Evolutionary conservation across 208 protist genomes (phyloP).

Genomic region (Crithidia expoeki): DNA sequence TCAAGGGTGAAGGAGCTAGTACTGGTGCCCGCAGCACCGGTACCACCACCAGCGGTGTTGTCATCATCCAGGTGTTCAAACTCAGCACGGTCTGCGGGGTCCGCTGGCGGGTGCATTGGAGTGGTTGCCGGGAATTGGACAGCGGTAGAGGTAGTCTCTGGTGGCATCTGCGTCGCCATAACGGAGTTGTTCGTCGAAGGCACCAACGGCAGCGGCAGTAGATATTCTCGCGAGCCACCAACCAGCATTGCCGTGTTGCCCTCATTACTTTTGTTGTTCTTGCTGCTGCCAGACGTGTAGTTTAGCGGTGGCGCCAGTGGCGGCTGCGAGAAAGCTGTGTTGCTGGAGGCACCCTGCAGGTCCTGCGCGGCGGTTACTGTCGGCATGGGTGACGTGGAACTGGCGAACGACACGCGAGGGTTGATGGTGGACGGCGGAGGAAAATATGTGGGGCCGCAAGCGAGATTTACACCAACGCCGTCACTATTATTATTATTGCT

Average conservation of each 20-base stretch:
- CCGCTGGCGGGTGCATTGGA: background rate
- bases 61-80: background rate
- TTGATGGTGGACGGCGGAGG: background rate
- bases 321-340: background rate
- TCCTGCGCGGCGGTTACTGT: background rate
- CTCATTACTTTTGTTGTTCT: background rate
- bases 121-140: slow-evolving; percentile 15
- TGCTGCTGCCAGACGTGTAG: background rate
- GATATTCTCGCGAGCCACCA: background rate
- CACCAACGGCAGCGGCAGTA: slow-evolving; percentile 18
- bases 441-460: background rate
- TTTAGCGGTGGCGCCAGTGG: background rate
- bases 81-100: background rate
- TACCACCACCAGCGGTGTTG: too few relatives aligned
- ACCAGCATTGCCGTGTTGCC: background rate
- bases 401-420: background rate
- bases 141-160: slow-evolving; percentile 15
- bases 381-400: background rate
- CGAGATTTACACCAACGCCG: background rate
- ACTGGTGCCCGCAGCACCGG: too few relatives aligned
- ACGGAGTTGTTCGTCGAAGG: slow-evolving; percentile 13
- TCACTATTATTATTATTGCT: background rate
- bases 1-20: background rate
- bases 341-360: background rate
- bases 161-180: slow-evolving; percentile 7